These are phyloP conservation scores for Trichophyton mentagrophytes DNA, from an alignment of 2,329 filamentous ascomycete genomes.

Conservation along the genomic window DNA sequence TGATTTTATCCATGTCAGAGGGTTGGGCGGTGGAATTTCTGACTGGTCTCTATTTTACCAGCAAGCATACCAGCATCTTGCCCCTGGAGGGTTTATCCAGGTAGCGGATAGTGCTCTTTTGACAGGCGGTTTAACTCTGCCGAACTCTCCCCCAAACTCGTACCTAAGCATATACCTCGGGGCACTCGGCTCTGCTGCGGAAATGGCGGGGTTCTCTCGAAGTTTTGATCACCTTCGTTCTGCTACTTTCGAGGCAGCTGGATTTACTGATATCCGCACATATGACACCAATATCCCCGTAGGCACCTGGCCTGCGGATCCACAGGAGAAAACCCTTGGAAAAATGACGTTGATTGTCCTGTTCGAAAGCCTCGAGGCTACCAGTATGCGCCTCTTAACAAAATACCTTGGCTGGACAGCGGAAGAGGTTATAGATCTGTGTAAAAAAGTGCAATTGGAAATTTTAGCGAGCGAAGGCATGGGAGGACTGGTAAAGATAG, in stretches of 20 bases:
- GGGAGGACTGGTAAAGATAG: slow-evolving; percentile 19
- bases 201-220: slow-evolving; percentile 29
- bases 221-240: slow-evolving; percentile 33
- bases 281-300: slow-evolving; percentile 28
- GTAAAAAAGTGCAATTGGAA: slow-evolving; percentile 28
- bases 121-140: slow-evolving; percentile 17
- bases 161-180: slow-evolving; percentile 24
- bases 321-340: slow-evolving; percentile 24
- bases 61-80: slow-evolving; percentile 34
- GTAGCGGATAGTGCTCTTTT: slow-evolving; percentile 31
- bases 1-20: slow-evolving; percentile 39
- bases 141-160: slow-evolving; percentile 18
- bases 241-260: slow-evolving; percentile 29
- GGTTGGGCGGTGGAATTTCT: slow-evolving; percentile 36
- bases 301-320: slow-evolving; percentile 26
- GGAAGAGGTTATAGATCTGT: slow-evolving; percentile 25
- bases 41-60: slow-evolving; percentile 36
- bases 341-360: slow-evolving; percentile 32
- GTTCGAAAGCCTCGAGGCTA: slow-evolving; percentile 30
- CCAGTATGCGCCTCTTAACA: slow-evolving; percentile 27
- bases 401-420: slow-evolving; percentile 22
- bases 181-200: slow-evolving; percentile 28
- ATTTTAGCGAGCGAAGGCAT: slow-evolving; percentile 20
- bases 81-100: slow-evolving; percentile 37
- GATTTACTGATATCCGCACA: slow-evolving; percentile 33